Evolutionary conservation across 2,329 filamentous ascomycete species (phyloP).

Genomic region (Xenoacremonium recifei): DNA sequence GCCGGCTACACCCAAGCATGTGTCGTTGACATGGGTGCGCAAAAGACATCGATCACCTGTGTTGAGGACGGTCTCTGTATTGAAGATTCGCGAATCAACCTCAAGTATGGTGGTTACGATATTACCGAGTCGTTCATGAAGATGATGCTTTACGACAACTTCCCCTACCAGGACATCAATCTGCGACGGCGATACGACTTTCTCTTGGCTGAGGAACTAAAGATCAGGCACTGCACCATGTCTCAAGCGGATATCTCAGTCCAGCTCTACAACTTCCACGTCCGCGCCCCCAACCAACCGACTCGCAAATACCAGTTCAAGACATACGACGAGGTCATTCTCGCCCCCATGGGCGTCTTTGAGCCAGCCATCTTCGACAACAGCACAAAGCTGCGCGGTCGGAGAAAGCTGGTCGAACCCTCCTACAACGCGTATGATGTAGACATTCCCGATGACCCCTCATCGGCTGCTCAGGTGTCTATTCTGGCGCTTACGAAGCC

Average conservation of each 20-base stretch:
- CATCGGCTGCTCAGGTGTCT: slow-evolving; percentile 77
- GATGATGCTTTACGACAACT: slow-evolving; percentile 96
- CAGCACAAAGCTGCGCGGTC: slow-evolving; percentile 71
- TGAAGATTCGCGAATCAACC: slow-evolving; percentile 90
- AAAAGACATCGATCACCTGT: slow-evolving; percentile 96
- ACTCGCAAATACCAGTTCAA: slow-evolving; percentile 95
- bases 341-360: slow-evolving; percentile 95
- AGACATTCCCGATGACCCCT: slow-evolving; percentile 81
- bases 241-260: slow-evolving; percentile 87
- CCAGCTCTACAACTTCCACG: slow-evolving; percentile 84
- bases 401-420: slow-evolving; percentile 78
- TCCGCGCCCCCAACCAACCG: slow-evolving; percentile 82
- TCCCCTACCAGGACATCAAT: slow-evolving; percentile 94
- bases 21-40: slow-evolving; percentile 92
- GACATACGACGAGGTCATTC: slow-evolving; percentile 91
- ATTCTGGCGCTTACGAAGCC: slow-evolving; percentile 61
- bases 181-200: slow-evolving; percentile 88
- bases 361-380: slow-evolving; percentile 86
- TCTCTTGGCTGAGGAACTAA: slow-evolving; percentile 89
- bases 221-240: slow-evolving; percentile 90
- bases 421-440: slow-evolving; percentile 94
- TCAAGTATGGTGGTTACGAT: slow-evolving; percentile 91
- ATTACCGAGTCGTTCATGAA: slow-evolving; percentile 94
- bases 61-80: slow-evolving; percentile 95
- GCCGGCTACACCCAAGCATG: slow-evolving; percentile 93